Evolutionary conservation across 805 yeast species (phyloP), one percentile per base, ranked within the genome.

Genomic region (Saturnispora bothae): DNA sequence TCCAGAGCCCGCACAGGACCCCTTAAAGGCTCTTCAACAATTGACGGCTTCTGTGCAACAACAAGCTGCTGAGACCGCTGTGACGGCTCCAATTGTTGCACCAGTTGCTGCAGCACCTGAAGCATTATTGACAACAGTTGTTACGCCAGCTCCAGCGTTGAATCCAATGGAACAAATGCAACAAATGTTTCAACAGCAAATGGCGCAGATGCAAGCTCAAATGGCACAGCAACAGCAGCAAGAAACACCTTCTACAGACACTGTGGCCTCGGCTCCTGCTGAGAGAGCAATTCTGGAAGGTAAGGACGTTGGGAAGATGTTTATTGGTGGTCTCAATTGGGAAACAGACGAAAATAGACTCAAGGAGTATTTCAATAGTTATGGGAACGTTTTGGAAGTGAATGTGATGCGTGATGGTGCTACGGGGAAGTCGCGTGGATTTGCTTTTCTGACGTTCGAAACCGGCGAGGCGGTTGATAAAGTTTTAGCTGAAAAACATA

Each of bases 291-390:
- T 76, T 58, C 56, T 74, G 46, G 60, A 73, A 23, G 48, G 53
- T 45, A 73, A 77, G 47, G 95, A 83, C 51, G 78, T 78, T 46
- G 94, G 94, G 39, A 86, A 86, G 56, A 83, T 86, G 94, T 86
- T 86, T 53, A 75, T 85, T 59, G 98, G 98, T 46, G 98, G 98
- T 36, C 74, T 89, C 51, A 92, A 89, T 54, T 89, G 97, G 97
- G 96, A 89, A 55, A 89, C 98, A 13, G 78, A 88, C 12, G 97
- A 89, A 54, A 94, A 86, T 45, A 75, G 81, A 25, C 64, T 89
- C 61, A 76, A 71, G 48, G 78, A 76, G 39, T 89, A 89, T 57
- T 89, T 89, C 57, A 65, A 79, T 34, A 79, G 88, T 58, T 89
- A 73, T 56, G 98, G 98, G 49, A 89, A 81, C 46, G 88, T 89